These are phyloP conservation scores for Talaromyces sp. DNA, from an alignment of 2,329 filamentous ascomycete genomes.

Conservation along the genomic window DNA sequence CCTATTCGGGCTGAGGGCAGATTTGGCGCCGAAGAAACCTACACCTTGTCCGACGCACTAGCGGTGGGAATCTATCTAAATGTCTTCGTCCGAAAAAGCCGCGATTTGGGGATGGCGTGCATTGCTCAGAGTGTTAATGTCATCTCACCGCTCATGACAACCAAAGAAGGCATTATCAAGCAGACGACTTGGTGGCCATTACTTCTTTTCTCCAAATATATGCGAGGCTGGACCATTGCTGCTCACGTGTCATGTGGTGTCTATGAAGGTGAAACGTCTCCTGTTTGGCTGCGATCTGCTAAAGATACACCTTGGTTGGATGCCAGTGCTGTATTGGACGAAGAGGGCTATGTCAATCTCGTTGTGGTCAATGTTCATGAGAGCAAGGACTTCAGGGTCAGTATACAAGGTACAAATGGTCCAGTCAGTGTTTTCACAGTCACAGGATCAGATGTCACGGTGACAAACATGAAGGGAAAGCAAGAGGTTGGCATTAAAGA, in stretches of 20 bases:
- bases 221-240: conserved; percentile 66
- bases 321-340: conserved; percentile 36
- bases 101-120: conserved; percentile 70
- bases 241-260: conserved; percentile 58
- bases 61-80: conserved; percentile 73
- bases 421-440: conserved; percentile 60
- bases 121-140: conserved; percentile 76
- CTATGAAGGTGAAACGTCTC: conserved; percentile 55
- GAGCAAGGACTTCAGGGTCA: conserved; percentile 53
- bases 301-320: conserved; percentile 61
- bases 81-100: conserved; percentile 67
- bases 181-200: conserved; percentile 74
- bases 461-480: conserved; percentile 58
- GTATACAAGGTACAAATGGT: conserved; percentile 51
- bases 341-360: conserved; percentile 58
- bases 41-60: conserved; percentile 69
- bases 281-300: conserved; percentile 34
- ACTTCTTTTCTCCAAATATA: conserved; percentile 63
- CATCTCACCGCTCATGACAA: conserved; percentile 71
- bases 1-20: conserved; percentile 65
- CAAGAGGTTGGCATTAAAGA: conserved; percentile 59
- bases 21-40: conserved; percentile 65
- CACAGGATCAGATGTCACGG: conserved; percentile 51
- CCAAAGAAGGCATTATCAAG: conserved; percentile 56
- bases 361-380: conserved; percentile 70